A percentile compares a stretch with the other conserved stretches of the same genome.
Evolutionary conservation across 768 basidiomycete species (phyloP).

Genomic region (Macrocybe gigantea): DNA sequence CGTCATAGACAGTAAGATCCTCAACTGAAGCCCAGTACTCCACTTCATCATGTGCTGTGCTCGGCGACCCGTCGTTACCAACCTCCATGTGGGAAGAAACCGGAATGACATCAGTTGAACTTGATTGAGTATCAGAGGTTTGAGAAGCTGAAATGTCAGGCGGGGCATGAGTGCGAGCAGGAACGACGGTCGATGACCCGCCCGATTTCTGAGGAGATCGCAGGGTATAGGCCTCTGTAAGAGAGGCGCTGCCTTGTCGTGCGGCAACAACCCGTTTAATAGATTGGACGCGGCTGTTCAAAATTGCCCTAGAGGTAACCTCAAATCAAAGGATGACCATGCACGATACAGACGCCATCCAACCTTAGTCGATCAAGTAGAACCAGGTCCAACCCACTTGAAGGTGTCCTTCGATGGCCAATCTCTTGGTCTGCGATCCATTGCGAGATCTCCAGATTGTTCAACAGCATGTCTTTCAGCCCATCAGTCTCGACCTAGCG

Average conservation of each 20-base stretch:
- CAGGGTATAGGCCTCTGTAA: not conserved
- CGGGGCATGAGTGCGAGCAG: not conserved
- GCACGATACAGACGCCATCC: constrained; percentile 1
- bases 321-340: constrained; percentile 1
- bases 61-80: constrained; percentile 22
- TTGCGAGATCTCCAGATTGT: constrained; percentile 19
- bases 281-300: constrained; percentile 30
- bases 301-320: constrained; percentile 21
- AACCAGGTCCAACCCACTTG: constrained; percentile 30
- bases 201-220: not conserved
- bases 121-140: too few species aligned
- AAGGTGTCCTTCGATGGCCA: constrained; percentile 8
- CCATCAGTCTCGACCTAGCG: constrained; percentile 23
- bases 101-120: too few species aligned
- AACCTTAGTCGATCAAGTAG: constrained; percentile 37
- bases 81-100: constrained; percentile 6
- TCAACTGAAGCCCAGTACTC: constrained; percentile 41
- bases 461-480: constrained; percentile 21
- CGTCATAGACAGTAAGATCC: constrained; percentile 30
- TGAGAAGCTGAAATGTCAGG: not conserved
- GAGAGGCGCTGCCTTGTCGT: constrained; percentile 7
- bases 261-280: constrained; percentile 28
- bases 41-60: constrained; percentile 27
- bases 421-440: constrained; percentile 15
- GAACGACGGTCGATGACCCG: not conserved